Percentiles rank a stretch among this genome's conserved stretches.
These are phyloP conservation scores for Aspergillus kassunensis DNA, from an alignment of 495 filamentous ascomycete genomes.

Conservation along the genomic window DNA sequence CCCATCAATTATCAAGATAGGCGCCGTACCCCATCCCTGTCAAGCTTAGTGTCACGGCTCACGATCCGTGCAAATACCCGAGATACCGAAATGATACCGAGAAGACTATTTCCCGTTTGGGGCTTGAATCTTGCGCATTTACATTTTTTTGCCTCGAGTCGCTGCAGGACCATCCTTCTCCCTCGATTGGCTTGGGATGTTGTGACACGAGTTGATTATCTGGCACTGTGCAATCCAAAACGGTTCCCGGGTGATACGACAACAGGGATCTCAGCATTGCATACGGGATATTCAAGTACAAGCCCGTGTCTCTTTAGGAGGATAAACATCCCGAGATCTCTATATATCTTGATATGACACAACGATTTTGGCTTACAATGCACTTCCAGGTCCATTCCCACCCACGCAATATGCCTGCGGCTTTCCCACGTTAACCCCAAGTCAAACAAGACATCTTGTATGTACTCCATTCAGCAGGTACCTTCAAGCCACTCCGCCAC, in stretches of 20 bases:
- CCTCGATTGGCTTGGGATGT: neutral
- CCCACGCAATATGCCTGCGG: neutral
- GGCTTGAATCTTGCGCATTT: neutral
- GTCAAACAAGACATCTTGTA: neutral
- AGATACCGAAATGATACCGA: slow-evolving; percentile 5
- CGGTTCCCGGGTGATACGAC: neutral
- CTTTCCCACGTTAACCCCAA: neutral
- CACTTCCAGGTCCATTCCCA: neutral
- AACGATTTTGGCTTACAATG: neutral
- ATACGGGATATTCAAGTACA: too few relatives aligned
- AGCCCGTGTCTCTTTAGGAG: too few relatives aligned
- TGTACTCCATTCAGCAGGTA: too few relatives aligned
- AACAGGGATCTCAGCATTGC: neutral
- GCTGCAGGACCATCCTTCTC: neutral
- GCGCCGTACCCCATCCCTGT: slow-evolving; percentile 13
- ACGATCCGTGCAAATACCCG: slow-evolving; percentile 1
- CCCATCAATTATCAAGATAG: slow-evolving; percentile 13
- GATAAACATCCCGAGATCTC: too few relatives aligned
- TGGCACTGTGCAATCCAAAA: neutral
- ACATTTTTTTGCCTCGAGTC: neutral
- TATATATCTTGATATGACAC: neutral
- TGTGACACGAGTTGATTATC: neutral
- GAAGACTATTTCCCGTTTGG: neutral
- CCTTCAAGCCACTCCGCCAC: neutral
- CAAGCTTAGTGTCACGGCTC: neutral